Evolutionary conservation across 2,329 filamentous ascomycete species (phyloP).

Genomic region (Penicillium psychrosexuale): DNA sequence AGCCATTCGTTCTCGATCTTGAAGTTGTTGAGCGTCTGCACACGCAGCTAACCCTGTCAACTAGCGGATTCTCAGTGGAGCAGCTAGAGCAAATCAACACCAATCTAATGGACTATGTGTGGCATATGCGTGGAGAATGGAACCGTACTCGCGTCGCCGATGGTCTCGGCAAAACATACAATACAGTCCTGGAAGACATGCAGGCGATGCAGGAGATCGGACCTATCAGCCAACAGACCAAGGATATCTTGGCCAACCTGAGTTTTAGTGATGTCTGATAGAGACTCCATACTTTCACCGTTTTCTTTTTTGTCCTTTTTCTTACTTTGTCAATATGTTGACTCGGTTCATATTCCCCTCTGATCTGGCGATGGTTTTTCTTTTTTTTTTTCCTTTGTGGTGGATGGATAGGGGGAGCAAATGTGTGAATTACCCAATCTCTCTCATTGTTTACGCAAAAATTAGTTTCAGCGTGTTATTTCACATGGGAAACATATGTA

Average conservation of each 20-base stretch:
- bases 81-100: slow-evolving; percentile 93
- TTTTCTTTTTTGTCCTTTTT: slow-evolving; percentile 9
- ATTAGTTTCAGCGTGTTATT: background rate
- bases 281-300: background rate
- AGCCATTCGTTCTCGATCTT: slow-evolving; percentile 44
- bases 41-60: slow-evolving; percentile 61
- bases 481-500: slow-evolving; percentile 7
- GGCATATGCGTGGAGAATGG: slow-evolving; percentile 74
- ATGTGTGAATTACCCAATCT: slow-evolving; percentile 8
- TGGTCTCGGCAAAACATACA: slow-evolving; percentile 67
- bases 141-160: slow-evolving; percentile 73
- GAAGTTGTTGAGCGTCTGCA: slow-evolving; percentile 58
- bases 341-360: slow-evolving; percentile 7
- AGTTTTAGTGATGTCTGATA: slow-evolving; percentile 13
- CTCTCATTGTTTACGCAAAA: slow-evolving; percentile 5
- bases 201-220: slow-evolving; percentile 50
- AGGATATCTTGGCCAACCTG: slow-evolving; percentile 28
- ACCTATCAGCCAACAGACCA: slow-evolving; percentile 35
- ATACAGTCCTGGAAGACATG: slow-evolving; percentile 61
- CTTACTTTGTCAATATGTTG: slow-evolving; percentile 18
- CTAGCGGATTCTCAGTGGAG: slow-evolving; percentile 79
- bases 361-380: slow-evolving; percentile 3
- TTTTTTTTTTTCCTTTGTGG: background rate
- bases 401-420: slow-evolving; percentile 6
- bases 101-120: slow-evolving; percentile 84